A percentile compares a stretch with the other conserved stretches of the same genome.
phyloP scores from a whole-genome alignment of 2,329 filamentous ascomycete species.

The Trichoderma afroharzianum region DNA sequence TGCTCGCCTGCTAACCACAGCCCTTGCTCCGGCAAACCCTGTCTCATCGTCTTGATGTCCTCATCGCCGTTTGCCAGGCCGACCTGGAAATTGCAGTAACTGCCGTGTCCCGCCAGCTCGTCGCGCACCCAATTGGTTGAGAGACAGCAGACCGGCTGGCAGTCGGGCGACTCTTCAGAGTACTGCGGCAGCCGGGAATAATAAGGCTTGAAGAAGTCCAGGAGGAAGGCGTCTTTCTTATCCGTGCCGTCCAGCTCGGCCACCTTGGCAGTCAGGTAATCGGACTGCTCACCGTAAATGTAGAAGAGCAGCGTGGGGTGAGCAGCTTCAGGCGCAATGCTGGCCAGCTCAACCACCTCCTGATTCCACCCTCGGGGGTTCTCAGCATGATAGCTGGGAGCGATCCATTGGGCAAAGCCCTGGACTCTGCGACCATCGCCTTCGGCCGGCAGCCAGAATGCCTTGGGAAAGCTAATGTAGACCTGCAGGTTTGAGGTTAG shows the following conservation, averaged over 20 bases:
- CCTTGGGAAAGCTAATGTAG: conserved; percentile 66
- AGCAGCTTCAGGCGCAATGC: conserved; percentile 52
- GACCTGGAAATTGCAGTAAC: conserved; percentile 81
- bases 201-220: conserved; percentile 72
- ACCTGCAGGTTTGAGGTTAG: conserved; percentile 32
- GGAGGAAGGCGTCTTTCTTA: conserved; percentile 52
- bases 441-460: conserved; percentile 64
- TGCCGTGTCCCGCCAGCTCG: conserved; percentile 74
- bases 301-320: conserved; percentile 88
- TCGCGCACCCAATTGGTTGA: conserved; percentile 78
- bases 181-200: conserved; percentile 72
- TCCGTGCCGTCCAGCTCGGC: conserved; percentile 40
- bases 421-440: conserved; percentile 43
- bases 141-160: conserved; percentile 59
- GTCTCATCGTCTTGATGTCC: conserved; percentile 64
- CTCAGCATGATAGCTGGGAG: conserved; percentile 61
- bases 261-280: conserved; percentile 47
- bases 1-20: conserved; percentile 90
- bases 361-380: conserved; percentile 68
- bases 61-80: conserved; percentile 66
- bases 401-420: conserved; percentile 73
- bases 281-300: conserved; percentile 61
- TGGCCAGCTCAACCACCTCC: conserved; percentile 72
- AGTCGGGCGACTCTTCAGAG: conserved; percentile 47
- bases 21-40: conserved; percentile 61